A percentile compares a stretch with the other conserved stretches of the same genome.
phyloP scores from a whole-genome alignment of 192 early-diverging fungal species.

The Diversispora eburnea region DNA sequence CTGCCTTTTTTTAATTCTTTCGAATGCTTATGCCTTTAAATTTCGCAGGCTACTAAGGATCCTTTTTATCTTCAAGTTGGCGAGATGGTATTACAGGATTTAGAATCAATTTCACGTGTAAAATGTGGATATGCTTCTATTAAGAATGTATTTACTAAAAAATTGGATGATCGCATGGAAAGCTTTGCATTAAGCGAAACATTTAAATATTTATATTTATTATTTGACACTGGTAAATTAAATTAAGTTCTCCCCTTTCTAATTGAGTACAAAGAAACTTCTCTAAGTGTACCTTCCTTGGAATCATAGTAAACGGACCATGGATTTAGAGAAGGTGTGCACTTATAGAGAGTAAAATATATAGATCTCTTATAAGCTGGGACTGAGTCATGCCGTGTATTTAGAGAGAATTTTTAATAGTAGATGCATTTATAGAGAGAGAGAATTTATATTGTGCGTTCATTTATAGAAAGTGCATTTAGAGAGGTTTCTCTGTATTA shows the following conservation, averaged over 20 bases:
- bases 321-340: no score
- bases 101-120: conserved; percentile 65
- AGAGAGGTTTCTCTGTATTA: no score
- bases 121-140: conserved; percentile 81
- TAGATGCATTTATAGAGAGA: no score
- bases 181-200: conserved; percentile 93
- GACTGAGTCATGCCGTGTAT: no score
- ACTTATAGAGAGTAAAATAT: no score
- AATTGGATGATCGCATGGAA: conserved; percentile 86
- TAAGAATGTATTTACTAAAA: conserved; percentile 56
- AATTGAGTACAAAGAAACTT: no score
- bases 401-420: no score
- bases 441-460: no score
- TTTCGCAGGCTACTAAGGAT: conserved; percentile 71
- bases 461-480: no score
- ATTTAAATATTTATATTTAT: conserved; percentile 94
- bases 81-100: conserved; percentile 78
- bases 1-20: conserved; percentile 25
- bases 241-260: neutral
- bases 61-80: conserved; percentile 90
- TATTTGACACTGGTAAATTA: conserved; percentile 76
- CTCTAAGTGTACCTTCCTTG: no score
- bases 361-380: no score
- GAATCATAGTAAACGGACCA: no score
- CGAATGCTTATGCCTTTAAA: neutral